Percentiles rank a stretch among this genome's conserved stretches.
Conservation (phyloP, 495 filamentous ascomycete genomes). For the Chaetomium fimeti region DNA sequence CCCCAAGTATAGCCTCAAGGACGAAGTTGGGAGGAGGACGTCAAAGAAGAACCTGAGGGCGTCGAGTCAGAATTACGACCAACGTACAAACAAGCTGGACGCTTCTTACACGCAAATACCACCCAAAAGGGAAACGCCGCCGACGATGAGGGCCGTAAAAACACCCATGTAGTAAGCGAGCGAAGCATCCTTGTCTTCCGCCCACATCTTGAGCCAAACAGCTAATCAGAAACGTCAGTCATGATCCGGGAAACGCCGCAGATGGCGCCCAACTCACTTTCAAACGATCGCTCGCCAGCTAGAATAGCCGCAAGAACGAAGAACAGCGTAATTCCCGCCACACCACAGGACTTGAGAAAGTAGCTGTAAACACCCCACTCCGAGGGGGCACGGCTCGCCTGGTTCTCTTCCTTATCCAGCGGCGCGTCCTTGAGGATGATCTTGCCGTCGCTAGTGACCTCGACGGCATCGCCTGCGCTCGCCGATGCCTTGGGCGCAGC, state of each 20-base stretch:
- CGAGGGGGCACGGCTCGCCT: conserved; percentile 10
- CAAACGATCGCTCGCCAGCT: conserved; percentile 15
- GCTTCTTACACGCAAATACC: conserved; percentile 9
- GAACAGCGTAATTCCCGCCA: conserved; percentile 2
- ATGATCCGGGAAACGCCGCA: too few relatives aligned
- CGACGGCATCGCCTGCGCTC: conserved; percentile 10
- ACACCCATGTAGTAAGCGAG: conserved; percentile 17
- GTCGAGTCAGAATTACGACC: neutral
- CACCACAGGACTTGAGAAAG: conserved; percentile 12
- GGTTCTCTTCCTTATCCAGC: conserved; percentile 9
- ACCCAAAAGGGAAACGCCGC: conserved; percentile 11
- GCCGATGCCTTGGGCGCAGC: conserved; percentile 2
- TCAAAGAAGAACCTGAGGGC: conserved; percentile 14
- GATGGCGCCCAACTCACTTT: conserved; percentile 9
- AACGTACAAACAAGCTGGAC: neutral
- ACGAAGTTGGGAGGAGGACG: conserved; percentile 6
- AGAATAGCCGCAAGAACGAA: conserved; percentile 11
- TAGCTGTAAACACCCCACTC: conserved; percentile 16
- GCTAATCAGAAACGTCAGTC: neutral
- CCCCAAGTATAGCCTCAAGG: conserved; percentile 12
- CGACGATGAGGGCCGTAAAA: conserved; percentile 16
- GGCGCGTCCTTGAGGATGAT: conserved; percentile 13
- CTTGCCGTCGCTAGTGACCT: conserved; percentile 18
- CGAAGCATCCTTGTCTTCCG: conserved; percentile 1
- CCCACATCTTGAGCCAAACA: conserved; percentile 21